Base-by-base conservation (phyloP, 441 rosid genomes). In the Cnidoscolus chayamansa region DNA sequence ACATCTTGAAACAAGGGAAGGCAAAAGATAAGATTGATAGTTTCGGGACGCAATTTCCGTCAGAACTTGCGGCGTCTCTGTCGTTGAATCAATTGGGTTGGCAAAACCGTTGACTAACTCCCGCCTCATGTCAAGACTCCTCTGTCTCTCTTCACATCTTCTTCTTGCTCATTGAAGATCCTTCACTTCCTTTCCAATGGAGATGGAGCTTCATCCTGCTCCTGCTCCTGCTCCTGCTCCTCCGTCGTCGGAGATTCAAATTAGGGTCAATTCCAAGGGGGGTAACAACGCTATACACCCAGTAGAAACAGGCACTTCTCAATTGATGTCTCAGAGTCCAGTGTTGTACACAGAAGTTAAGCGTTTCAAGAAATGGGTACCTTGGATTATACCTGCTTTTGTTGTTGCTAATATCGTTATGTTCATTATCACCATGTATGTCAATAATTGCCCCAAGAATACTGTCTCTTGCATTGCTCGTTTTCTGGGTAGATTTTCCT, bases 401-500 rank as follows among this genome's bases (percentile, higher is more conserved):
- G 86, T 87, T 32, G 19, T 86, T 20, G 90, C 83, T 60, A 89
- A 87, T 49, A 75, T 74, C 16, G 69, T 80, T 48, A 71, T 89
- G 87, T 81, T 89, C 45, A 53, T 89, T 68, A 75, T 86, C 80
- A 86, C 94, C 70, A 86, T 89, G 94, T 84, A 80, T 67, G 83
- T 83, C 49, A 89, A 89, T 72, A 66, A 86, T 64, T 87, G 94
- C 47, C 94, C 91, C 71, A 83, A 87, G 70, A 87, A 84, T 30
- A 81, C 87, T 6, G 77, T 48, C 11, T 71, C 79, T 58, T 89
- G 94, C 73, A 60, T 86, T 63, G 91, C 84, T 64, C 74, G 81
- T 45, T 89, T 82, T 77, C 66, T 89, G 54, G 94, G 94, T 12
- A 71, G 94, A 64, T 81, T 89, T 81, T 86, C 94, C 11, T 89